phyloP scores from a whole-genome alignment of 352 stramenopile species.

The Globisporangium mamillatum region DNA sequence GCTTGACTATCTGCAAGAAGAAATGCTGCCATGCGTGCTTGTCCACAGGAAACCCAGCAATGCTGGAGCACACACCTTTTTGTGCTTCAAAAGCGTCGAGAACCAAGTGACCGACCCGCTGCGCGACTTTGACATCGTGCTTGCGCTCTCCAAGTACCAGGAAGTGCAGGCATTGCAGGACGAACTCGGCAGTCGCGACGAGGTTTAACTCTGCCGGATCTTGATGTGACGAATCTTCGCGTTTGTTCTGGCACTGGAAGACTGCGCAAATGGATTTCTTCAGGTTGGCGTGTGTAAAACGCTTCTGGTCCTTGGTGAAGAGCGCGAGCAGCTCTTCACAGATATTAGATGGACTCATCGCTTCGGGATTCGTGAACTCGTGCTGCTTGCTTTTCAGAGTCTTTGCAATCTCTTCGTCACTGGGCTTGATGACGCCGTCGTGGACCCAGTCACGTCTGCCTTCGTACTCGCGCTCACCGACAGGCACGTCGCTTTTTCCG shows the following conservation, averaged over 20 bases:
- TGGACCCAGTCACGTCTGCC: constrained; percentile 30
- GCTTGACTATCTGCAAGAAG: constrained; percentile 24
- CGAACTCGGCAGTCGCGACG: constrained; percentile 6
- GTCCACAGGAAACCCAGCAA: background rate
- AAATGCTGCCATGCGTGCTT: constrained; percentile 15
- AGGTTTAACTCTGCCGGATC: background rate
- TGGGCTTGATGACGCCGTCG: constrained; percentile 54
- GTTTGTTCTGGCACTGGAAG: constrained; percentile 16
- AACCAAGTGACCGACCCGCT: constrained; percentile 59
- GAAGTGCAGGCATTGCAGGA: constrained; percentile 21
- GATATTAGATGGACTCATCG: constrained; percentile 25
- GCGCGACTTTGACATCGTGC: constrained; percentile 31
- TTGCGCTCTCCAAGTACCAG: constrained; percentile 18
- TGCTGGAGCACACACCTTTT: background rate
- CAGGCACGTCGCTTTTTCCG: constrained; percentile 17
- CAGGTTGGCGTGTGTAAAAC: constrained; percentile 34
- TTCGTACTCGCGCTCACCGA: constrained; percentile 51
- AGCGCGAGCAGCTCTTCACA: constrained; percentile 31
- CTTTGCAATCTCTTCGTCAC: constrained; percentile 24
- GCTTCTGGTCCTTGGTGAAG: constrained; percentile 19
- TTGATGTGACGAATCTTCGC: background rate
- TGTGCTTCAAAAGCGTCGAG: constrained; percentile 45
- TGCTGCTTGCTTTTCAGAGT: constrained; percentile 24
- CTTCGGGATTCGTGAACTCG: constrained; percentile 29
- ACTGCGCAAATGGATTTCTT: constrained; percentile 40